Evolutionary conservation across 2,329 filamentous ascomycete genomes (phyloP).

Genomic region (Xylogone sp.): DNA sequence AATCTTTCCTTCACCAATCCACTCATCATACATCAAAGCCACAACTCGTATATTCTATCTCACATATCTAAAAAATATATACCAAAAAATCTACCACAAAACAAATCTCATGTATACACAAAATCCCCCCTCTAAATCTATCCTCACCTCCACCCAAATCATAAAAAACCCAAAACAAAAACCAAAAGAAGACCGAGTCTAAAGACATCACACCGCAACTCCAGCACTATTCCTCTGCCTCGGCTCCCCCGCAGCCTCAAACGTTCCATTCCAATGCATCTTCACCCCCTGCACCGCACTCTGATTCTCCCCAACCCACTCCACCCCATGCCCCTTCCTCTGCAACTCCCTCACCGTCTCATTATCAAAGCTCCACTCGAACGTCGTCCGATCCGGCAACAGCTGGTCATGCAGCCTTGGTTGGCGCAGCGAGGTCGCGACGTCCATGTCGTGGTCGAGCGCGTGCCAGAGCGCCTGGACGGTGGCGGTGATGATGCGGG

Average conservation of each 20-base stretch:
- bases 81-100: no score
- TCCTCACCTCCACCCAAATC: no score
- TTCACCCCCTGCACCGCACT: conserved; percentile 71
- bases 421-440: conserved; percentile 57
- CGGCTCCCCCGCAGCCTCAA: conserved; percentile 75
- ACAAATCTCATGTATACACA: no score
- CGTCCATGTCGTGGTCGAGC: conserved; percentile 59
- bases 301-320: conserved; percentile 57
- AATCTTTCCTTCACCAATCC: no score
- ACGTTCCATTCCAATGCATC: conserved; percentile 58
- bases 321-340: conserved; percentile 66
- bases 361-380: conserved; percentile 69
- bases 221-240: conserved; percentile 70
- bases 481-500: conserved; percentile 77
- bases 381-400: conserved; percentile 62
- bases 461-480: conserved; percentile 71
- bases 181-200: no score
- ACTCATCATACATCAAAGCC: no score
- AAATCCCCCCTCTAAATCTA: no score
- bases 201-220: conserved; percentile 27
- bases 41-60: no score
- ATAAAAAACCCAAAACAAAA: no score
- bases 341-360: conserved; percentile 59
- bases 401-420: conserved; percentile 81
- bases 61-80: no score